Evolutionary conservation across 352 stramenopile species (phyloP).

Genomic region (Phytophthora ramorum): DNA sequence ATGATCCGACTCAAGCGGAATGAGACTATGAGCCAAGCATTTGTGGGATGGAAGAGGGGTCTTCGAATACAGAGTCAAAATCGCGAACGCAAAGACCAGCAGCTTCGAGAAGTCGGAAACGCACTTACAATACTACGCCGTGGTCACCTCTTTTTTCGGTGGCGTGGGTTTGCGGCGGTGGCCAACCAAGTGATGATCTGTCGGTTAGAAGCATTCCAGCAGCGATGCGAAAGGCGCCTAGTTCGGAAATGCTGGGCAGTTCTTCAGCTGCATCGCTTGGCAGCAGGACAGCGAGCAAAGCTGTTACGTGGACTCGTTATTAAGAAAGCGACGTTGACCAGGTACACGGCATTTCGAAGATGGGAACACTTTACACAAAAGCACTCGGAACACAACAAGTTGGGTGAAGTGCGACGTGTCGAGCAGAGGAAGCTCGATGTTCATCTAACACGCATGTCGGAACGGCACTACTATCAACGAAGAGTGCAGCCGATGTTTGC

Average conservation of each 20-base stretch:
- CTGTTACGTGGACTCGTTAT: constrained; percentile 19
- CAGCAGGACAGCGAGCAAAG: constrained; percentile 3
- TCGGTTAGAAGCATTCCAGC: constrained; percentile 57
- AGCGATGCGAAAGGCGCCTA: constrained; percentile 26
- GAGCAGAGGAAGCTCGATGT: constrained; percentile 15
- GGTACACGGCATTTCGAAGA: constrained; percentile 18
- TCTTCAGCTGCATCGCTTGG: constrained; percentile 6
- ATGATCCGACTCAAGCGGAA: constrained; percentile 50
- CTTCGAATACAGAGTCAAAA: constrained; percentile 60
- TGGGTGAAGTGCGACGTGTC: constrained; percentile 10
- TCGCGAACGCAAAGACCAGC: constrained; percentile 37
- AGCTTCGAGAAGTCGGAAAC: constrained; percentile 26
- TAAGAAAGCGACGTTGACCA: constrained; percentile 4
- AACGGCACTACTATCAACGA: constrained; percentile 16
- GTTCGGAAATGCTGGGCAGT: constrained; percentile 33
- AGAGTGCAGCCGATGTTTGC: constrained; percentile 15
- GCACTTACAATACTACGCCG: constrained; percentile 39
- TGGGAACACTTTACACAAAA: constrained; percentile 22
- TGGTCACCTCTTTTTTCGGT: constrained; percentile 46
- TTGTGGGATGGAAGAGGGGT: constrained; percentile 62
- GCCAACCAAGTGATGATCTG: constrained; percentile 44
- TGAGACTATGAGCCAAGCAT: constrained; percentile 45
- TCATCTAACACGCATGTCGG: constrained; percentile 25
- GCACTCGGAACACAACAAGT: neutral
- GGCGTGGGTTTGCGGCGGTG: constrained; percentile 36